These are phyloP conservation scores for Phytophthora colocasiae DNA, from an alignment of 352 stramenopile genomes.

Conservation along the genomic window DNA sequence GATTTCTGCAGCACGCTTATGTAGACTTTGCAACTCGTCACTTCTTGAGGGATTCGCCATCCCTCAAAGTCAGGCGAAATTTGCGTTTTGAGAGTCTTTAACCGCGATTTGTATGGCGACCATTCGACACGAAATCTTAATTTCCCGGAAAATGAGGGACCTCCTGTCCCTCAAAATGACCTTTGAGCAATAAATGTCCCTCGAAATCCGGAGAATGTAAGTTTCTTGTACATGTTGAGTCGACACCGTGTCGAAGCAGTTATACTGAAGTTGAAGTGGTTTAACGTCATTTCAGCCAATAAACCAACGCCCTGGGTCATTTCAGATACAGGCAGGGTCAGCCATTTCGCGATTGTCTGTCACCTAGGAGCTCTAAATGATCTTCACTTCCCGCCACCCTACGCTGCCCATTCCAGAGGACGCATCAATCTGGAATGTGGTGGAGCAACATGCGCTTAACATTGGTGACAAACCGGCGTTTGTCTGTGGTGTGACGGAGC, in stretches of 20 bases:
- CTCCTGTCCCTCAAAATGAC: no score
- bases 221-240: slow-evolving; percentile 3
- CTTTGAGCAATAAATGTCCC: no score
- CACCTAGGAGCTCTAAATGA: slow-evolving; percentile 19
- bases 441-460: slow-evolving; percentile 28
- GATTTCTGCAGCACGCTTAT: no score
- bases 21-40: no score
- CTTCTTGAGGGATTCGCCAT: no score
- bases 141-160: no score
- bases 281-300: slow-evolving; percentile 10
- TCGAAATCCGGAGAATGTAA: no score
- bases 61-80: no score
- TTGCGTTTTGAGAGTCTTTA: no score
- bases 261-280: slow-evolving; percentile 14
- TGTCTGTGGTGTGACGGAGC: slow-evolving; percentile 47
- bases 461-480: slow-evolving; percentile 38
- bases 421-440: slow-evolving; percentile 41
- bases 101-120: no score
- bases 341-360: slow-evolving; percentile 4
- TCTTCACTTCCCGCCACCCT: slow-evolving; percentile 48
- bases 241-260: background rate
- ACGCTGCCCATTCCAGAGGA: slow-evolving; percentile 31
- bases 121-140: no score
- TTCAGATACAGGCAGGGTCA: no score
- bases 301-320: background rate